Conservation (phyloP, 140 eudicot species). For the Bidens hawaiensis region DNA sequence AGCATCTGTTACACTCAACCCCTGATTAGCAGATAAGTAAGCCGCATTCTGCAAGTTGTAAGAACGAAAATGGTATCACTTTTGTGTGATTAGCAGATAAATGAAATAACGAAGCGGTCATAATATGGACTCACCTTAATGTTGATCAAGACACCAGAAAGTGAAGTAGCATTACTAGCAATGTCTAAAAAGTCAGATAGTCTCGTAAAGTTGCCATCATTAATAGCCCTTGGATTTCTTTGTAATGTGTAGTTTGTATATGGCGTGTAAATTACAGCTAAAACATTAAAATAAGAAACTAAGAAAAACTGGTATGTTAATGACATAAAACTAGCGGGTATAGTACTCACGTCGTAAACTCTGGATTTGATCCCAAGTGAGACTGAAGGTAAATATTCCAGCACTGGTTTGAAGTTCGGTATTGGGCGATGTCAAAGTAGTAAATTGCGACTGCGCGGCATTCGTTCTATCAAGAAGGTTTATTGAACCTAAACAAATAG, state of each 20-base stretch:
- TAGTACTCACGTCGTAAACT: too few relatives aligned
- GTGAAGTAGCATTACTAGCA: too few relatives aligned
- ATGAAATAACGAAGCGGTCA: conserved; percentile 1
- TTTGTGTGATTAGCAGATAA: conserved; percentile 41
- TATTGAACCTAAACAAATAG: too few relatives aligned
- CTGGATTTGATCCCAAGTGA: too few relatives aligned
- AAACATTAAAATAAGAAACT: background rate
- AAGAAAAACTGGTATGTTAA: background rate
- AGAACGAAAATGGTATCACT: conserved; percentile 57
- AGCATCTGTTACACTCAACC: too few relatives aligned
- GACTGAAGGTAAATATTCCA: too few relatives aligned
- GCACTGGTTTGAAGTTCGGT: conserved; percentile 29
- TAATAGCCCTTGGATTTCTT: conserved; percentile 51
- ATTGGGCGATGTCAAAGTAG: conserved; percentile 8
- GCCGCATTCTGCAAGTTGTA: too few relatives aligned
- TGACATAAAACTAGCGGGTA: background rate
- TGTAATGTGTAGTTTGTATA: conserved; percentile 14
- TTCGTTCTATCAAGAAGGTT: conserved; percentile 64
- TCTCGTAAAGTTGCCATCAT: conserved; percentile 52
- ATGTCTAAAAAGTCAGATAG: too few relatives aligned
- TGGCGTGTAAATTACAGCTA: too few relatives aligned
- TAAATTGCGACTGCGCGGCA: conserved; percentile 25
- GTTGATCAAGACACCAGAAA: too few relatives aligned
- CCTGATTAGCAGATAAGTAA: too few relatives aligned
- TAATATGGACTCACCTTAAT: too few relatives aligned